Conservation (phyloP, 192 early-diverging fungal genomes). For the Oehlia diaphana region DNA sequence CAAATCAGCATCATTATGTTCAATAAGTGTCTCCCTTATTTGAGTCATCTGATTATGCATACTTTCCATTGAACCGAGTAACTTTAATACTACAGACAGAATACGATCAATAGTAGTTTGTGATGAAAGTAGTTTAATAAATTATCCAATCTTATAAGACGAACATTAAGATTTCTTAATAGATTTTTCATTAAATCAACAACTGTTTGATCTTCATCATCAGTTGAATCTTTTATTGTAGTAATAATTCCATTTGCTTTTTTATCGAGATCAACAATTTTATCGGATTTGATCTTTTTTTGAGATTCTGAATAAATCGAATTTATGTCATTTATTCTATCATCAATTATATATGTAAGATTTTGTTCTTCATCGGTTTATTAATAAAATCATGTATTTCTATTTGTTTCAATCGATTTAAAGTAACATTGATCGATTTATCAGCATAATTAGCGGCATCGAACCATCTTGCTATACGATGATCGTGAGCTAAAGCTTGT, state of each 20-base stretch:
- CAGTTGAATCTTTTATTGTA: conserved; percentile 15
- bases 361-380: conserved; percentile 23
- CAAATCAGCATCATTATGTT: conserved; percentile 30
- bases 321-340: conserved; percentile 2
- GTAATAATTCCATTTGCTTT: conserved; percentile 14
- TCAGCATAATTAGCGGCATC: conserved; percentile 23
- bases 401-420: conserved; percentile 17
- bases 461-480: conserved; percentile 26
- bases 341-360: not conserved
- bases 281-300: not conserved
- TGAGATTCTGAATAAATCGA: not conserved
- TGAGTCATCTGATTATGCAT: conserved; percentile 14
- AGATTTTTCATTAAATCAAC: conserved; percentile 25
- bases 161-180: conserved; percentile 9
- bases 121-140: conserved; percentile 7
- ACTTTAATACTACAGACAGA: not conserved
- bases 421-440: conserved; percentile 15
- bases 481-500: conserved; percentile 13
- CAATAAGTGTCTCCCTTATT: conserved; percentile 8
- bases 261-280: conserved; percentile 7
- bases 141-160: conserved; percentile 9
- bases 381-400: conserved; percentile 26
- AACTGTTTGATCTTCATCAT: conserved; percentile 23
- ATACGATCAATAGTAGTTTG: conserved; percentile 21
- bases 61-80: not conserved